phyloP scores from a whole-genome alignment of 2,329 filamentous ascomycete species.

The Acephala macrosclerotiorum region DNA sequence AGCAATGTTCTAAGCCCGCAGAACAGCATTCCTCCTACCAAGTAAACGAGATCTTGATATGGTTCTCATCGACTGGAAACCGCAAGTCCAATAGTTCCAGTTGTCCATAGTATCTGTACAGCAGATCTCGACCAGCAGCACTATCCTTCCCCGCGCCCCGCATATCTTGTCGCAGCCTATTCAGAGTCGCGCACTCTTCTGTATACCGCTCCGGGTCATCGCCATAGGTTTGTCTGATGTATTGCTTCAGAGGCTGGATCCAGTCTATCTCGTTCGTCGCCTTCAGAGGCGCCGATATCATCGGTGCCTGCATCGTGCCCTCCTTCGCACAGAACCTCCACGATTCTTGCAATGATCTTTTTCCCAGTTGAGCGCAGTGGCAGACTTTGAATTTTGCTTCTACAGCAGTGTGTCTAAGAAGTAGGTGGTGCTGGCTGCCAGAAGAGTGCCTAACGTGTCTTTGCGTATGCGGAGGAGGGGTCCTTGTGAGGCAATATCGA shows the following conservation, averaged over 20 bases:
- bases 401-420: constrained; percentile 8
- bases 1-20: constrained; percentile 16
- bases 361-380: not conserved
- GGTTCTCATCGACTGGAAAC: constrained; percentile 97
- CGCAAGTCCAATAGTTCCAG: constrained; percentile 91
- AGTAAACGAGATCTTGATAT: constrained; percentile 98
- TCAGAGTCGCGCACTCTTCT: constrained; percentile 93
- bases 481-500: constrained; percentile 16
- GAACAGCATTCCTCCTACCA: constrained; percentile 66
- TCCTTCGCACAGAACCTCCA: constrained; percentile 46
- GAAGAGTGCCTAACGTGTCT: constrained; percentile 23
- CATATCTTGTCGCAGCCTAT: constrained; percentile 97
- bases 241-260: constrained; percentile 88
- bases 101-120: constrained; percentile 98
- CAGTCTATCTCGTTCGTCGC: constrained; percentile 98
- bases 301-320: constrained; percentile 78
- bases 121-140: constrained; percentile 87
- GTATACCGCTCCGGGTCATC: constrained; percentile 96
- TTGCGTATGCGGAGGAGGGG: constrained; percentile 28
- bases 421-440: constrained; percentile 21
- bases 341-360: constrained; percentile 44
- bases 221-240: constrained; percentile 93
- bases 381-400: constrained; percentile 7
- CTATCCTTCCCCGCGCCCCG: constrained; percentile 96
- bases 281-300: constrained; percentile 94